Evolutionary conservation across 129 eudicot genomes (phyloP).

Genomic region (Helianthus annuus): DNA sequence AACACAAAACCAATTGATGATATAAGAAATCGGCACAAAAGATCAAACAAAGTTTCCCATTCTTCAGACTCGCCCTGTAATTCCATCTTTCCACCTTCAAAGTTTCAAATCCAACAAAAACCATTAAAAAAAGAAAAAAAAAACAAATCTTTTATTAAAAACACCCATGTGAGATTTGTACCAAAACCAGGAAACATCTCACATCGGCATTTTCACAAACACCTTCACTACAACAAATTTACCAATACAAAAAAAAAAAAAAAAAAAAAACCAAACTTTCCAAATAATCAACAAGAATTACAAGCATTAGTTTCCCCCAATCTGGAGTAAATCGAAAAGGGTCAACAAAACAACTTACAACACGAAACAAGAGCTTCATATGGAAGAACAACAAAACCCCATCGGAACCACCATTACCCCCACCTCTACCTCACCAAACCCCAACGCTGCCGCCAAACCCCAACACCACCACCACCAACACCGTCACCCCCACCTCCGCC

Average conservation of each 20-base stretch:
- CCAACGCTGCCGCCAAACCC: no score
- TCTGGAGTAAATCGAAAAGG: slow-evolving; percentile 10
- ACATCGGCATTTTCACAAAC: slow-evolving; percentile 26
- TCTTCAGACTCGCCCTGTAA: no score
- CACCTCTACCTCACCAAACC: no score
- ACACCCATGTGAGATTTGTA: slow-evolving; percentile 35
- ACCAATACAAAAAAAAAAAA: neutral
- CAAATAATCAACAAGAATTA: neutral
- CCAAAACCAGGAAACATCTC: slow-evolving; percentile 20
- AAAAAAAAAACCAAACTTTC: neutral
- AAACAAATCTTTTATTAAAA: neutral
- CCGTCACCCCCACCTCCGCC: no score
- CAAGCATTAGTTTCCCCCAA: neutral
- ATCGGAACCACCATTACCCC: no score
- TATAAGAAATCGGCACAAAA: no score
- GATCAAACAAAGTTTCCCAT: no score
- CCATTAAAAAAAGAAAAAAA: no score
- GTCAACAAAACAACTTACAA: slow-evolving; percentile 8
- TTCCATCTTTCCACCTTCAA: no score
- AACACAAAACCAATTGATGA: no score
- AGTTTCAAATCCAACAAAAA: no score
- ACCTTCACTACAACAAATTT: slow-evolving; percentile 13
- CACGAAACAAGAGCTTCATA: neutral
- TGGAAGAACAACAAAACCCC: neutral
- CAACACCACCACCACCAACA: no score